Evolutionary conservation across 2,329 filamentous ascomycete species (phyloP), one percentile per base, ranked within the genome.

Genomic region (Alternaria sp.): DNA sequence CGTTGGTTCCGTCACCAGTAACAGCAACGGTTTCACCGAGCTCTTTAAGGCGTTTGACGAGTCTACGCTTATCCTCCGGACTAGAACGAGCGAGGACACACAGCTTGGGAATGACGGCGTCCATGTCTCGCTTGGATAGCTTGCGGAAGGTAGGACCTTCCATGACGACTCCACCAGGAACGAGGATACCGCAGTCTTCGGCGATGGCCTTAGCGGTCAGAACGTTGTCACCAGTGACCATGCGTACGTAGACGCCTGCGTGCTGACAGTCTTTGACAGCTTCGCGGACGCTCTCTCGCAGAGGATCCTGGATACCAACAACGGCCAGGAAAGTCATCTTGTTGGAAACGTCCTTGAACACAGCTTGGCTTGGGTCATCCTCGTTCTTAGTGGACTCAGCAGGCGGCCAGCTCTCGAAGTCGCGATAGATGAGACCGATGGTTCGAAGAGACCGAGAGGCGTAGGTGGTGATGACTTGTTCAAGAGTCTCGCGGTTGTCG

Each of bases 171-270:
- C 90, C 91, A 71, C 89, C 86, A 72, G 68, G 93, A 44, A 89
- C 88, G 60, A 92, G 85, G 63, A 95, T 94, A 44, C 92, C 91
- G 76, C 92, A 94, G 71, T 94, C 92, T 69, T 86, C 86, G 20
- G 92, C 92, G 71, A 95, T 95, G 21, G 92, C 90, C 76, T 91
- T 88, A 2, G 92, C 92, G 8, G 92, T 95, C 63, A 92, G 82
- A 69, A 91, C 88, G 81, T 95, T 94, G 81, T 95, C 92, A 67
- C 92, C 92, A 5, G 92, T 95, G 3, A 95, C 92, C 92, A 95
- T 95, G 73, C 92, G 90, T 18, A 94, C 91, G 64, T 90, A 87
- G 11, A 95, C 92, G 63, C 92, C 92, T 5, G 92, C 92, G 60
- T 87, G 85, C 75, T 94, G 91, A 74, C 92, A 94, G 61, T 89